Base-by-base conservation (phyloP, 441 rosid species). In the Croton setiger region DNA sequence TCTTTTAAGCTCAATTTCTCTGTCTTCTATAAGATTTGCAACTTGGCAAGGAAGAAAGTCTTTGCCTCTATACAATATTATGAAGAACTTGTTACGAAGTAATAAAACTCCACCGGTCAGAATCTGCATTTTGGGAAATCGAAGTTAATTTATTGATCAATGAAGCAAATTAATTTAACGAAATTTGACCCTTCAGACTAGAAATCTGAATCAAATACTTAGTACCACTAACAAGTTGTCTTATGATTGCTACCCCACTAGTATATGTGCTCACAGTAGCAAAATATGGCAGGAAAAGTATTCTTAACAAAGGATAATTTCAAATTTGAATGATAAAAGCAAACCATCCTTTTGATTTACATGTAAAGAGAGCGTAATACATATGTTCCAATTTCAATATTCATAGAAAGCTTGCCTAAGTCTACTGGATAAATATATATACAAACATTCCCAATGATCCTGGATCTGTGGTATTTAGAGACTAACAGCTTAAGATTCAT, bases 101-200 rank as follows among this genome's bases (percentile, higher is more conserved):
- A 92, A 74, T 76, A 92, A 64, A 76, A 86, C 79, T 69, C 96
- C 98, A 69, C 98, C 96, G 6, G 96, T 92, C 60, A 90, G 95
- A 75, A 55, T 4, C 98, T 90, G 93, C 73, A 74, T 63, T n/a
- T 21, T 54, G 57, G 64, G 37, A 75, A 52, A 67, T 58, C 72
- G 64, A 58, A 6, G 63, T 80, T 43, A 78, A 23, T 53, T n/a
- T 64, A 54, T 33, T 7, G 15, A 47, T 18, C 12, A 39, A 27
- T 31, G 3, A 60, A 48, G 57, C 33, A 56, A 23, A 52, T 20
- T 21, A 78, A 54, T 4, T 13, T 37, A 15, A 0, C 23, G 13
- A 23, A 64, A 1, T 4, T 37, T 3, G 44, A 64, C 44, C 37
- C 56, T 20, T 33, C 17, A 15, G 57, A 33, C 21, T 31, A 10